Evolutionary conservation across 495 filamentous ascomycete genomes (phyloP).

Genomic region (Echria macrotheca): DNA sequence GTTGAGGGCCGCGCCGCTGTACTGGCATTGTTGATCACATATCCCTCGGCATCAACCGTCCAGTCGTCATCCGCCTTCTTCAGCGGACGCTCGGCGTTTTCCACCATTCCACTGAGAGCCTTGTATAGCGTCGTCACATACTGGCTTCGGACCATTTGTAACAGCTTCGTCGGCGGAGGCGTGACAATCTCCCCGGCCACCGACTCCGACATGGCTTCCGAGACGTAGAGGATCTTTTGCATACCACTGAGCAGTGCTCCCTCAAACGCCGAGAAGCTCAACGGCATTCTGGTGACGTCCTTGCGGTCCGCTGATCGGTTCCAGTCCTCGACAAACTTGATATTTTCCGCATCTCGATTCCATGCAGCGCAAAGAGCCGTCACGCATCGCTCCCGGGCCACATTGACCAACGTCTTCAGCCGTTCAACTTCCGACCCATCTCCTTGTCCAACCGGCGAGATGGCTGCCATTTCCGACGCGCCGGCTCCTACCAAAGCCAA

Average conservation of each 20-base stretch:
- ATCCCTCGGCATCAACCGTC: slow-evolving; percentile 45
- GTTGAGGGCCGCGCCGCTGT: slow-evolving; percentile 23
- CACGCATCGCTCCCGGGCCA: slow-evolving; percentile 77
- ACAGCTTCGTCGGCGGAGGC: slow-evolving; percentile 73
- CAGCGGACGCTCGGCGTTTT: slow-evolving; percentile 76
- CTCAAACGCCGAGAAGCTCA: slow-evolving; percentile 74
- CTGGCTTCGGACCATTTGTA: slow-evolving; percentile 77
- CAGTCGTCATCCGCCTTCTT: slow-evolving; percentile 54
- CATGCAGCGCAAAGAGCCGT: slow-evolving; percentile 77
- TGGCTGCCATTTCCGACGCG: slow-evolving; percentile 76
- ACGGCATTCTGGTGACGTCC: slow-evolving; percentile 87
- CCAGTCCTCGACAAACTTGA: slow-evolving; percentile 90
- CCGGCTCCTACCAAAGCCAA: slow-evolving; percentile 75
- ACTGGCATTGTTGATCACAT: slow-evolving; percentile 20
- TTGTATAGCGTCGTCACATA: slow-evolving; percentile 92
- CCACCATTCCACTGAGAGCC: slow-evolving; percentile 86
- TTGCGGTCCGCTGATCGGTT: slow-evolving; percentile 66
- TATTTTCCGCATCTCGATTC: slow-evolving; percentile 82
- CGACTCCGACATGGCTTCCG: slow-evolving; percentile 67
- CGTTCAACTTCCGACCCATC: slow-evolving; percentile 55
- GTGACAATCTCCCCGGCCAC: slow-evolving; percentile 68
- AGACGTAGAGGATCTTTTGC: slow-evolving; percentile 92
- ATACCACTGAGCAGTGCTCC: slow-evolving; percentile 68
- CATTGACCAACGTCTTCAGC: slow-evolving; percentile 64
- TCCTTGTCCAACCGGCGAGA: slow-evolving; percentile 57